A percentile compares a stretch with the other conserved stretches of the same genome.
phyloP scores from a whole-genome alignment of 495 filamentous ascomycete genomes.

The Penicillium silybi region DNA sequence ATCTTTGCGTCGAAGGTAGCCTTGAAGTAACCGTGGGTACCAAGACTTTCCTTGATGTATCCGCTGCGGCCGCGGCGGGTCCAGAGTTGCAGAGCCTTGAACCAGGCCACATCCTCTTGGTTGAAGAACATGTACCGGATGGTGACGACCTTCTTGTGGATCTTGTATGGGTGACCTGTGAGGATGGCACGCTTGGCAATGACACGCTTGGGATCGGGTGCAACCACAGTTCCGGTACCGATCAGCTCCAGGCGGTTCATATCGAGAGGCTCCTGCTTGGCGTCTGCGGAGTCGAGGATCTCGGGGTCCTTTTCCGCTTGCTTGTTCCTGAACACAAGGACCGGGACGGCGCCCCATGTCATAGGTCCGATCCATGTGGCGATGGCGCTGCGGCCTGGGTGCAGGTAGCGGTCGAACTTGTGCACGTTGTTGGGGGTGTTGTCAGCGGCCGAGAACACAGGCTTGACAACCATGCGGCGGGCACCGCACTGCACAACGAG shows the following conservation, averaged over 20 bases:
- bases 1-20: constrained; percentile 94
- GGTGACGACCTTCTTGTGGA: constrained; percentile 94
- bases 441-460: constrained; percentile 78
- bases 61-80: constrained; percentile 84
- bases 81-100: constrained; percentile 93
- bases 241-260: constrained; percentile 60
- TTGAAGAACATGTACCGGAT: constrained; percentile 99
- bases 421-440: constrained; percentile 92
- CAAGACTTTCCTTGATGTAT: constrained; percentile 87
- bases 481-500: constrained; percentile 86
- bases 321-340: constrained; percentile 74
- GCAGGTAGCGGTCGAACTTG: constrained; percentile 91
- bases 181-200: constrained; percentile 92
- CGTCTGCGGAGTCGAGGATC: constrained; percentile 36
- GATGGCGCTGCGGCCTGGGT: constrained; percentile 86
- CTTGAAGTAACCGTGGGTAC: constrained; percentile 99
- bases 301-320: constrained; percentile 35
- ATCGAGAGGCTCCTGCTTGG: constrained; percentile 21
- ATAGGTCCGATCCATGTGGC: constrained; percentile 87
- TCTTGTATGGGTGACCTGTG: constrained; percentile 96
- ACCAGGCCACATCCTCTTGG: constrained; percentile 88
- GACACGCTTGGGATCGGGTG: constrained; percentile 73
- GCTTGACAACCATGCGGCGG: constrained; percentile 79
- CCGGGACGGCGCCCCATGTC: constrained; percentile 86
- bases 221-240: constrained; percentile 78